These are phyloP conservation scores for Erodium moschatum DNA, from an alignment of 441 rosid genomes.

Conservation along the genomic window DNA sequence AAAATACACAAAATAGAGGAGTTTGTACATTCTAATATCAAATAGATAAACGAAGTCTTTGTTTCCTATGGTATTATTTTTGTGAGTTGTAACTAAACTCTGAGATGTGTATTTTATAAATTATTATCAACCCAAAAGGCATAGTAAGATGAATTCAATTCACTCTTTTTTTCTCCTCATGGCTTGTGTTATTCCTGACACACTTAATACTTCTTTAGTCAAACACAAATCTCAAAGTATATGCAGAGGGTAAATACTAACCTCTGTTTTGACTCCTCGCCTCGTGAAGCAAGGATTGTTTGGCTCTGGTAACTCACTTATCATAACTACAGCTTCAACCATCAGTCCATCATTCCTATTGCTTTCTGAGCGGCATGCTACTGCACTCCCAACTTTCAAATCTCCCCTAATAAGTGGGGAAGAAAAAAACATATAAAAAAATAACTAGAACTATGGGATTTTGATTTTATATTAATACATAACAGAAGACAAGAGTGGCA, in stretches of 20 bases:
- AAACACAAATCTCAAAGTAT: neutral
- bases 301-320: conserved; percentile 44
- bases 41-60: too few species aligned
- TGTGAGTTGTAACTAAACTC: neutral
- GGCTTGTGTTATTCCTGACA: neutral
- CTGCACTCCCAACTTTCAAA: conserved; percentile 65
- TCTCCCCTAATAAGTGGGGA: conserved; percentile 36
- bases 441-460: neutral
- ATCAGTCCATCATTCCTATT: conserved; percentile 37
- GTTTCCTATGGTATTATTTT: too few species aligned
- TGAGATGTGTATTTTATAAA: neutral
- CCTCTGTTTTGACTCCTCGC: conserved; percentile 59
- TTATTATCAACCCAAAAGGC: neutral
- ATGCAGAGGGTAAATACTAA: conserved; percentile 19
- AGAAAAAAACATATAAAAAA: conserved; percentile 1
- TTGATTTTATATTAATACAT: neutral
- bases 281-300: conserved; percentile 36
- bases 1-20: neutral
- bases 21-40: neutral
- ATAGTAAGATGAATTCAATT: neutral
- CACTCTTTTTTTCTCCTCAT: neutral
- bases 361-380: conserved; percentile 35
- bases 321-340: conserved; percentile 57
- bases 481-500: neutral
- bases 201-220: neutral